phyloP scores from a whole-genome alignment of 1,284 basidiomycete species.

The Leccinum solheimii region DNA sequence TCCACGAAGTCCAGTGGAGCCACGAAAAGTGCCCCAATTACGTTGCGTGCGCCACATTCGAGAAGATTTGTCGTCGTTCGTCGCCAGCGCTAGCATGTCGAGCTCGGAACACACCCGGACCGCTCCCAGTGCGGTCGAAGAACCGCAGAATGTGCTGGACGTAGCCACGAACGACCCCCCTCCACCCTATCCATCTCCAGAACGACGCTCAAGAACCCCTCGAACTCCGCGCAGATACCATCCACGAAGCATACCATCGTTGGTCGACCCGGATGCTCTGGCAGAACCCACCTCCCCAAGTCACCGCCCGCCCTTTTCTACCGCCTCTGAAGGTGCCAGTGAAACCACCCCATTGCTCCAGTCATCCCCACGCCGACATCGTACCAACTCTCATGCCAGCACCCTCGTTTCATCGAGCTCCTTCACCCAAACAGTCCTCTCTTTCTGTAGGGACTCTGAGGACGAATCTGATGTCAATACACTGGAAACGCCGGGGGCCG shows the following conservation, averaged over 20 bases:
- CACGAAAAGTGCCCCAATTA: neutral
- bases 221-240: conserved; percentile 35
- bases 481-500: conserved; percentile 35
- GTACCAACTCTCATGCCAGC: conserved; percentile 59
- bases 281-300: conserved; percentile 16
- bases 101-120: neutral
- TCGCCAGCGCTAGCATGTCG: conserved; percentile 1
- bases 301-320: conserved; percentile 4
- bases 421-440: conserved; percentile 64
- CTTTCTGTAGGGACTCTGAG: conserved; percentile 55
- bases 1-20: neutral
- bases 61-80: neutral
- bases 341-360: conserved; percentile 47
- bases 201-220: conserved; percentile 43
- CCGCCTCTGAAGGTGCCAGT: conserved; percentile 27
- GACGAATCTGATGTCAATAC: conserved; percentile 42
- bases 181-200: conserved; percentile 63
- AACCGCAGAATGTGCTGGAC: conserved; percentile 20
- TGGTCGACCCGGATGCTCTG: conserved; percentile 37
- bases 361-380: conserved; percentile 36
- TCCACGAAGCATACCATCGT: conserved; percentile 36
- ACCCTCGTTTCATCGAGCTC: conserved; percentile 48
- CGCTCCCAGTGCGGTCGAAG: neutral
- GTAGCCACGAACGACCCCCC: conserved; percentile 50
- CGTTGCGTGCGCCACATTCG: neutral